Evolutionary conservation across 805 yeast genomes (phyloP), one percentile per base, ranked within the genome.

Genomic region (Candida succiphila): DNA sequence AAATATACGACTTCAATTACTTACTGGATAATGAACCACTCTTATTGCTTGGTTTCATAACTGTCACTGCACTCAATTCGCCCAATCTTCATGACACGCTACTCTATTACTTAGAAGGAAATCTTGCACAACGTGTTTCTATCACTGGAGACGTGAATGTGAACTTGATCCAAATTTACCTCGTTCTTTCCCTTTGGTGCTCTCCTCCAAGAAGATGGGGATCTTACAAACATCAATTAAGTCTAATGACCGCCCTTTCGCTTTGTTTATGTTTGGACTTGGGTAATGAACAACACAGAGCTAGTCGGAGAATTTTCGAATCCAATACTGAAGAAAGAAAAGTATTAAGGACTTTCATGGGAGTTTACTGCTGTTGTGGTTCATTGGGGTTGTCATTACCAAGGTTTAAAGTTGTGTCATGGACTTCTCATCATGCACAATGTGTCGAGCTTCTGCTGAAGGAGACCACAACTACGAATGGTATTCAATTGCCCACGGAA

Each of bases 201-300:
- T 56, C 70, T 4, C 76, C 77, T 1, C 73, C 76, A 6, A 55
- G 60, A 24, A 61, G 60, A 41, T 60, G 69, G 57, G 75, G 74
- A 10, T 67, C 72, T 17, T 72, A 63, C 49, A 69, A 65, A 37
- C 72, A 67, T 45, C 76, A 69, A 43, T 57, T 72, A 49, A 63
- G 65, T 41, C 45, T 69, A 18, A 43, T 72, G 40, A 60, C 62
- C 30, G 70, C 71, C 3, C 54, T 62, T 33, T 60, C 60, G 39
- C 44, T 72, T 22, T 56, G 69, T 3, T 43, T 72, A 22, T 71
- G 76, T 43, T 54, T 70, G n/a, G 75, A 69, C 37, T 46, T 68
- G 25, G 71, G 70, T 36, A 48, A 52, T 42, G 64, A 57, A 34
- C 44, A 49, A 25, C 38, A 46, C 42, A 37, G 60, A 35, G 42